Conservation (phyloP, 352 stramenopile species). For the Phytophthora sp. region DNA sequence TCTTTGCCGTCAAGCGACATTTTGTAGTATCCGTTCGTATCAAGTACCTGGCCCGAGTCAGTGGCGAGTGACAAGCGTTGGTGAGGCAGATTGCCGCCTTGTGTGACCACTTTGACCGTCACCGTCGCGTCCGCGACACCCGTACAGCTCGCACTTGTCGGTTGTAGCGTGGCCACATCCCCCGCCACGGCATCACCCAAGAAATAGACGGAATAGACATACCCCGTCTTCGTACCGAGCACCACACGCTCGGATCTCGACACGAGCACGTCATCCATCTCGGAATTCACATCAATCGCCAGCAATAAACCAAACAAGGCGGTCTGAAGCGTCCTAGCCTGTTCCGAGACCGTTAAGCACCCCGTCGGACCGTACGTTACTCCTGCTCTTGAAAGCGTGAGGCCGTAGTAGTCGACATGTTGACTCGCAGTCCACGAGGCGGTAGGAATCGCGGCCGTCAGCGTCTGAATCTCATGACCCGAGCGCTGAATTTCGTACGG, state of each 20-base stretch:
- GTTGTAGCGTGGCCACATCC: conserved; percentile 66
- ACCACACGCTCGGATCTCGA: conserved; percentile 46
- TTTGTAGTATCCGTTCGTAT: conserved; percentile 64
- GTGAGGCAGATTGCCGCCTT: conserved; percentile 83
- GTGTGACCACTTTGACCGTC: conserved; percentile 52
- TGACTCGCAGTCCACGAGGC: conserved; percentile 27
- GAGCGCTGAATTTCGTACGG: conserved; percentile 89
- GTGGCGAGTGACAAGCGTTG: conserved; percentile 84
- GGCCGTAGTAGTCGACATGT: conserved; percentile 36
- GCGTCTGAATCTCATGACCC: conserved; percentile 91
- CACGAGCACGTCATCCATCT: conserved; percentile 53
- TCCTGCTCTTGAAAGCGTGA: conserved; percentile 49
- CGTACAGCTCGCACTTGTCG: conserved; percentile 35
- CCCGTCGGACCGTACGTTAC: conserved; percentile 24
- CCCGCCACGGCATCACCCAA: conserved; percentile 77
- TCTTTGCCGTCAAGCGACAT: conserved; percentile 38
- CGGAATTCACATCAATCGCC: too few relatives aligned
- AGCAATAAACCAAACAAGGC: too few relatives aligned
- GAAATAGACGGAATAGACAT: conserved; percentile 95
- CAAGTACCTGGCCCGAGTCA: conserved; percentile 76
- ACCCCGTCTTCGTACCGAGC: conserved; percentile 48
- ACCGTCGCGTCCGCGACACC: conserved; percentile 33
- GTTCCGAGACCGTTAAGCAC: conserved; percentile 53
- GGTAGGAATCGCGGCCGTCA: conserved; percentile 50
- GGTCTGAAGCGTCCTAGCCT: too few relatives aligned